Base-by-base conservation (phyloP, 179 eudicot species). In the Spinacia oleracea region DNA sequence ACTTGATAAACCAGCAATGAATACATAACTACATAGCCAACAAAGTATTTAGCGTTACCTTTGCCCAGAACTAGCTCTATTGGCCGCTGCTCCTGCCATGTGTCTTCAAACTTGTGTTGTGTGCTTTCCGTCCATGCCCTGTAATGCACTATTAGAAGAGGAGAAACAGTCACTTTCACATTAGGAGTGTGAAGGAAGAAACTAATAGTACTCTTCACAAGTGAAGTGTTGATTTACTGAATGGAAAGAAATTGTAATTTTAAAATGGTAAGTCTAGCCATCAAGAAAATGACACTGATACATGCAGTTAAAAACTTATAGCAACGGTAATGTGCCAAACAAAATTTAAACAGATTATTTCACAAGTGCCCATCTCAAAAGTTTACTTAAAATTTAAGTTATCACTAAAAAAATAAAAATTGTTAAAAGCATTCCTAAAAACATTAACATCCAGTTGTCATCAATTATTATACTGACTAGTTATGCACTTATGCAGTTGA, bases 51-150 rank as follows among this genome's bases (percentile, higher is more conserved):
- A 53, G 67, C 46, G 50, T 53, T 68, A 72, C 97, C 99, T 94
- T 96, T 96, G 80, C 99, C 99, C 74, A 94, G 73, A 75, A 92
- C 82, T 82, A 96, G 79, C 88, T 96, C 98, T 68, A 86, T 58
- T 35, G 93, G 97, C 70, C 92, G 92, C 80, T 89, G 96, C 87
- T 96, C 99, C 76, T 81, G 91, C 98, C 99, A 92, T 42, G 98
- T 96, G 74, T 96, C 99, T 83, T 96, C 99, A 83, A 96, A 94
- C 80, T 92, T 94, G 90, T 96, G 99, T 27, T 86, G 88, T 59
- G 98, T 94, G 90, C 92, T 92, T 75, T 90, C 91, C 64, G 97
- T 85, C 99, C 99, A 96, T 76, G 96, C 99, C 85, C 85, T 93
- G 80, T 96, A 96, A 77, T 94, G 96, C 87, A 96, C 98, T 96